Evolutionary conservation across 176 grass and related monocot genomes (phyloP).

Genomic region (sorghum (Sorghum bicolor)): DNA sequence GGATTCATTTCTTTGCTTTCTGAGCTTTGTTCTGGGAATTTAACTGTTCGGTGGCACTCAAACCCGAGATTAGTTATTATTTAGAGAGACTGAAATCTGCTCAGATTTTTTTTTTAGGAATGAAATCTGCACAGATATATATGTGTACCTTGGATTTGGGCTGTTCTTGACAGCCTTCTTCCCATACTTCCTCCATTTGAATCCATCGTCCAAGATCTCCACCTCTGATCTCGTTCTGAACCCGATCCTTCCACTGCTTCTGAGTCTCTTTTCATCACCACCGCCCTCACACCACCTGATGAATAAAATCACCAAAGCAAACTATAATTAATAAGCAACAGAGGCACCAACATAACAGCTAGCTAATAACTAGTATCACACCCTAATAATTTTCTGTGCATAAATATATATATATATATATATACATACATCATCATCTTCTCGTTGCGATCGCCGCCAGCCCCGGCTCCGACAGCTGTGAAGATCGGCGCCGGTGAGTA

Average conservation of each 20-base stretch:
- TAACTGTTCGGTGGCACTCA: not conserved
- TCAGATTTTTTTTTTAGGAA: too few relatives aligned
- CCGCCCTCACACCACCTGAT: not conserved
- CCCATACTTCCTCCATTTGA: constrained; percentile 97
- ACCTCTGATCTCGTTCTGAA: constrained; percentile 76
- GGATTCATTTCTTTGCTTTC: not conserved
- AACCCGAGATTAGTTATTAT: not conserved
- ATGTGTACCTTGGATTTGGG: constrained; percentile 74
- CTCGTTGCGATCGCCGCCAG: not conserved
- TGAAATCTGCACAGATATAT: not conserved
- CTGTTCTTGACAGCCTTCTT: constrained; percentile 93
- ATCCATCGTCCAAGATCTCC: constrained; percentile 87
- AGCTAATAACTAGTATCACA: not conserved
- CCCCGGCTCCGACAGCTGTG: not conserved
- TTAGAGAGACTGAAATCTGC: not conserved
- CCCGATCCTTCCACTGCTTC: constrained; percentile 50
- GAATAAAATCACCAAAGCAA: not conserved
- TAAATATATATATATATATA: not conserved
- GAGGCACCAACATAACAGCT: not conserved
- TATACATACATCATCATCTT: constrained; percentile 10
- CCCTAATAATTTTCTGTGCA: not conserved
- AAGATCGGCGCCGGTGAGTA: constrained; percentile 1
- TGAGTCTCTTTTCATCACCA: not conserved
- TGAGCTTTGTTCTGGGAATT: not conserved
- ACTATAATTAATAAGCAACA: not conserved